Percentiles rank a stretch among this genome's conserved stretches.
These are phyloP conservation scores for Populus trichocarpa DNA, from an alignment of 441 rosid genomes.

Conservation along the genomic window DNA sequence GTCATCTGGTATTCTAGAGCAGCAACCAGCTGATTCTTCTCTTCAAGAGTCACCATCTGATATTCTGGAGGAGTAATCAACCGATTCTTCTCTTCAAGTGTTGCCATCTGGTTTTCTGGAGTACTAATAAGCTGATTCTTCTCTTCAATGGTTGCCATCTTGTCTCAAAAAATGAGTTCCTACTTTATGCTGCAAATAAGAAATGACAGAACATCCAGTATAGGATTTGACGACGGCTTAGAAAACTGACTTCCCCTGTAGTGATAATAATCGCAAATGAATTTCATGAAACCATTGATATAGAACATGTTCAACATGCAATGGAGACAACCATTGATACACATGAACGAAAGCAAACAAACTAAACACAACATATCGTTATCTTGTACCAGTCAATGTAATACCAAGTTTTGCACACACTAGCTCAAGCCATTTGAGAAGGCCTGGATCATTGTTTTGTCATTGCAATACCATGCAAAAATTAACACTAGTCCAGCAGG, in stretches of 20 bases:
- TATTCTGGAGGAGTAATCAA: neutral
- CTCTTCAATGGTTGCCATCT: constrained; percentile 26
- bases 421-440: neutral
- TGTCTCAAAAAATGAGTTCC: constrained; percentile 23
- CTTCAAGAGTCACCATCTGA: neutral
- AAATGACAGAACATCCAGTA: neutral
- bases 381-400: neutral
- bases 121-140: neutral
- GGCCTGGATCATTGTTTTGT: neutral
- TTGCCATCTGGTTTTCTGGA: neutral
- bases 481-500: neutral
- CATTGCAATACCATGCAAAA: neutral
- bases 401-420: neutral
- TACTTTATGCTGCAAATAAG: constrained; percentile 8
- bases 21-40: neutral
- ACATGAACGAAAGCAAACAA: too few relatives aligned
- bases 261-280: too few relatives aligned
- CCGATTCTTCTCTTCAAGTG: neutral
- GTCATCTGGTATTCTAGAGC: constrained; percentile 17
- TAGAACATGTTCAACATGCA: too few relatives aligned
- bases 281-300: too few relatives aligned
- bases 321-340: too few relatives aligned
- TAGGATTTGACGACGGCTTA: neutral
- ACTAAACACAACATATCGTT: neutral
- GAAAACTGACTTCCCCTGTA: too few relatives aligned